phyloP scores from a whole-genome alignment of 2,329 filamentous ascomycete species.

The Colletotrichum eleusines region DNA sequence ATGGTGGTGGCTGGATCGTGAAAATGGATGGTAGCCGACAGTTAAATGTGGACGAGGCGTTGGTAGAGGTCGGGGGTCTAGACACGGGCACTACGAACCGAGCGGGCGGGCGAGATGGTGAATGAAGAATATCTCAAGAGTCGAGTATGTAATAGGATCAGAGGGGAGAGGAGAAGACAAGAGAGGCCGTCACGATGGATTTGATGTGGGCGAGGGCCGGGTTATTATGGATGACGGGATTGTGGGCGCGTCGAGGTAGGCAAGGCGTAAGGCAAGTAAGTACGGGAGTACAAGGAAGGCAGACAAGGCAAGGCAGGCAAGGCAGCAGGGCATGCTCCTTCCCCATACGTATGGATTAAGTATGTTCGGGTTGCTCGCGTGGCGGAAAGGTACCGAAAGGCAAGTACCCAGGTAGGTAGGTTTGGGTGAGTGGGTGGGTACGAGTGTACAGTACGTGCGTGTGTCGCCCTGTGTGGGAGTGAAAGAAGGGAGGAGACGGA shows the following conservation, averaged over 20 bases:
- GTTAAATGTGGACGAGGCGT: conserved; percentile 1
- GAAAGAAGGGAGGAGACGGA: conserved; percentile 13
- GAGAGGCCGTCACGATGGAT: conserved; percentile 25
- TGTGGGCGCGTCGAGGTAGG: conserved; percentile 13
- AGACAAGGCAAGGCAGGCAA: too few relatives aligned
- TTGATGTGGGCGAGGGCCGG: conserved; percentile 33
- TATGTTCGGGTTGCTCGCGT: conserved; percentile 36
- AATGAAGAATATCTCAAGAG: not conserved
- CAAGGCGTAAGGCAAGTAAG: conserved; percentile 2
- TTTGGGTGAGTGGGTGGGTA: too few relatives aligned
- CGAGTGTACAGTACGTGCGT: not conserved
- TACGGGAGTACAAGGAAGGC: too few relatives aligned
- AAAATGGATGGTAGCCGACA: not conserved
- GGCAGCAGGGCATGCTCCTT: conserved; percentile 25
- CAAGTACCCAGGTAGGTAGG: too few relatives aligned
- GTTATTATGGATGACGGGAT: conserved; percentile 39
- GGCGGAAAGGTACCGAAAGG: conserved; percentile 38
- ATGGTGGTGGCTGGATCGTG: conserved; percentile 19
- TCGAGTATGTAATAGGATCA: not conserved
- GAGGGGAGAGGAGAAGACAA: not conserved
- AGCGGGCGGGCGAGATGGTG: not conserved
- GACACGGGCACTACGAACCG: conserved; percentile 21
- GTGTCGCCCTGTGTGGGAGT: not conserved
- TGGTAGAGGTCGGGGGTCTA: not conserved
- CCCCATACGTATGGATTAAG: conserved; percentile 24